Base-by-base conservation (phyloP, 2,329 filamentous ascomycete species). In the Nemania abortiva region DNA sequence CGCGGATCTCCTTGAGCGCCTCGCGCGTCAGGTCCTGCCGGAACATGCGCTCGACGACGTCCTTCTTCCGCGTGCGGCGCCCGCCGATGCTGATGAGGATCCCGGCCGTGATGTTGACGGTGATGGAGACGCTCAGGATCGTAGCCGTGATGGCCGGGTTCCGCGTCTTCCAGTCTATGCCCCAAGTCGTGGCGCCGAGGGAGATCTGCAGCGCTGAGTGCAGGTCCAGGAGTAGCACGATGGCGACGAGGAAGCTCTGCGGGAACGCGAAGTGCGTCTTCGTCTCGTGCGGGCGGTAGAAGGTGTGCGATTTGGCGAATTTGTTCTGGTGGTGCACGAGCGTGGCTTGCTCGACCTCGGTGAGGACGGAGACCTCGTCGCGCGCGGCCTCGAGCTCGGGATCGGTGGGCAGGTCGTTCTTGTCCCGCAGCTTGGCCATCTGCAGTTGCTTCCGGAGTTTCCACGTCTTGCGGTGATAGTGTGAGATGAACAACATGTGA, bases 201-300 rank as follows among this genome's bases (percentile, higher is more conserved):
- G 91, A 88, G 74, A 97, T 93, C 77, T 97, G 93, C 49, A 97
- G 86, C 39, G 92, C 84, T 4, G 91, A 94, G 81, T 97, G 93
- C 70, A 87, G 90, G 78, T 97, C 93, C 2, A 96, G 85, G 2
- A 97, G 83, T 6, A 93, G 84, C n/a, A 95, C 91, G 67, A 95
- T 90, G 66, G 92, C 89, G 45, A 96, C 86, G 37, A 97, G 88
- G 6, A 94, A 84, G 37, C 87, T 86, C 0, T 95, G 83, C 0
- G 93, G 92, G 70, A 97, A 97, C 0, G 93, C 91, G 77, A 89
- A 86, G 77, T 97, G 93, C 0, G 93, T 97, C 39, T 89, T 85
- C 0, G 93, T 97, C 80, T 97, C 93, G 79, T 97, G 91, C 0
- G 93, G 93, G 75, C 95, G 95, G 84, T 97, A 97, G 80, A 95